Percentiles rank a stretch among this genome's conserved stretches.
phyloP scores from a whole-genome alignment of 345 rosid genomes.

The Salix brachista region DNA sequence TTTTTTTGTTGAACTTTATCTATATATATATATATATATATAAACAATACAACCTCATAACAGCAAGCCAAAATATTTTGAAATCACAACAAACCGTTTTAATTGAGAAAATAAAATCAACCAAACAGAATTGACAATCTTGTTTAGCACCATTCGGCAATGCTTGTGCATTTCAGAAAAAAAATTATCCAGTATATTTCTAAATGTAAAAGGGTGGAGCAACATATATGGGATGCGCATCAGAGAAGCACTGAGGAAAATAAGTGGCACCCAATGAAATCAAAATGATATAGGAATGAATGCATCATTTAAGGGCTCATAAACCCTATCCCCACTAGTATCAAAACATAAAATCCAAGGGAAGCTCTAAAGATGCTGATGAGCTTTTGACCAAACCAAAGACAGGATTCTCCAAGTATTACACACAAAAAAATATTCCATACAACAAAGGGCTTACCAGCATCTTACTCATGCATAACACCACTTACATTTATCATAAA shows the following conservation, averaged over 20 bases:
- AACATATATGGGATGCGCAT: not conserved
- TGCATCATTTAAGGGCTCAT: not conserved
- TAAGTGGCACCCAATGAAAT: not conserved
- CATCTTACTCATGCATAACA: not conserved
- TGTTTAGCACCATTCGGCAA: not conserved
- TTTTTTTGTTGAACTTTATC: too few relatives aligned
- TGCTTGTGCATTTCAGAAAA: not conserved
- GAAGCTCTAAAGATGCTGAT: not conserved
- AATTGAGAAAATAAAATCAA: too few relatives aligned
- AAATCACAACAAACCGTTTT: too few relatives aligned
- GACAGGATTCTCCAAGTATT: too few relatives aligned
- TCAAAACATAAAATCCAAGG: not conserved
- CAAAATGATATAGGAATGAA: not conserved
- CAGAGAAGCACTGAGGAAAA: not conserved
- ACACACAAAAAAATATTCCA: too few relatives aligned
- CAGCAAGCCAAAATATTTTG: too few relatives aligned
- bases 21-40: too few relatives aligned
- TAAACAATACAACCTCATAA: too few relatives aligned
- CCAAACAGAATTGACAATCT: too few relatives aligned
- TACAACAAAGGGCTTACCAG: not conserved
- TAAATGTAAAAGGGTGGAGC: not conserved
- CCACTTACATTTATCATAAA: not conserved
- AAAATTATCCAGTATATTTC: not conserved
- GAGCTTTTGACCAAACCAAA: not conserved
- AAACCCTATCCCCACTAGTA: not conserved